A percentile compares a stretch with the other conserved stretches of the same genome.
These are phyloP conservation scores for Pythium dissotocum DNA, from an alignment of 352 stramenopile genomes.

Conservation along the genomic window DNA sequence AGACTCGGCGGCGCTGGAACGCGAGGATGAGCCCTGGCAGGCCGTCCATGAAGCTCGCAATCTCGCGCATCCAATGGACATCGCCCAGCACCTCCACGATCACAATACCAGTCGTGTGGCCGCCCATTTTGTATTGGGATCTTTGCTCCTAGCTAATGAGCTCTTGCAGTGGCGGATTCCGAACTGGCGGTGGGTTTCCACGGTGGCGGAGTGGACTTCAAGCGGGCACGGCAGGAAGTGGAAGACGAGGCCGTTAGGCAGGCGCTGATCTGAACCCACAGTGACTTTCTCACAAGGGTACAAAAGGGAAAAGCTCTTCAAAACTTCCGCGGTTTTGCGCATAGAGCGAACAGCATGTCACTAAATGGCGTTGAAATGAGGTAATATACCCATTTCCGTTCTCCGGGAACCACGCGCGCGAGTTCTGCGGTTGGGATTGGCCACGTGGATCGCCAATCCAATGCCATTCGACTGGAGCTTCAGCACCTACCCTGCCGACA, in stretches of 20 bases:
- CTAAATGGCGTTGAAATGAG: neutral
- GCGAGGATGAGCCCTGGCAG: constrained; percentile 6
- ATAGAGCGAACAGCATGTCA: neutral
- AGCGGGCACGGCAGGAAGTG: too few relatives aligned
- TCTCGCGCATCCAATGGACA: constrained; percentile 16
- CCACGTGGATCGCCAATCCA: neutral
- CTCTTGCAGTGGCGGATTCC: neutral
- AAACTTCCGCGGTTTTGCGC: neutral
- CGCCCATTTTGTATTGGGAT: too few relatives aligned
- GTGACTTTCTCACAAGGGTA: neutral
- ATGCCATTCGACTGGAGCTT: neutral
- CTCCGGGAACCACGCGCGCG: neutral
- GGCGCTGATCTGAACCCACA: neutral
- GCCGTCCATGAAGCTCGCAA: constrained; percentile 13
- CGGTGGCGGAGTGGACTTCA: too few relatives aligned
- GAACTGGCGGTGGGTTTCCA: neutral
- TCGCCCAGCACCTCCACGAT: constrained; percentile 11
- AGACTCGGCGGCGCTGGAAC: neutral
- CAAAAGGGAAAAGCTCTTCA: neutral
- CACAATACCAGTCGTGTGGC: too few relatives aligned
- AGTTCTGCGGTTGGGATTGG: neutral
- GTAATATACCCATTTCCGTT: neutral
- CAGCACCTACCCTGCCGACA: neutral
- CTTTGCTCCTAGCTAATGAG: neutral
- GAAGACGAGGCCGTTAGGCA: neutral